Conservation (phyloP, 768 basidiomycete genomes). For the Suillus bovinus region DNA sequence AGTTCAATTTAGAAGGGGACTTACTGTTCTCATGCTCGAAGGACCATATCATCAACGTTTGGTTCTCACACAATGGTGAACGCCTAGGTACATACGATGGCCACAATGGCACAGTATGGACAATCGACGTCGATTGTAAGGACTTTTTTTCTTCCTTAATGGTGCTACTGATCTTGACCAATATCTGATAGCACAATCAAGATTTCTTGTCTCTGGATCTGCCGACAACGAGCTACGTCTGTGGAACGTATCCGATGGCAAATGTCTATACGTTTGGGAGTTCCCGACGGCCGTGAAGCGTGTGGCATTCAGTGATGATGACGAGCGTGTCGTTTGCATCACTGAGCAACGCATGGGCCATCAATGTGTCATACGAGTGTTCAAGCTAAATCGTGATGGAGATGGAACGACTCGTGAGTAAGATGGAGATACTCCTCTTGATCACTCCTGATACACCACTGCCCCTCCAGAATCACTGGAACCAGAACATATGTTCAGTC, state of each 20-base stretch:
- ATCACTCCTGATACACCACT: constrained; percentile 8
- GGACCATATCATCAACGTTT: constrained; percentile 93
- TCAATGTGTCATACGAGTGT: constrained; percentile 90
- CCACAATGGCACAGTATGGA: constrained; percentile 97
- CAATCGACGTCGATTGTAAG: constrained; percentile 93
- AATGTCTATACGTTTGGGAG: constrained; percentile 95
- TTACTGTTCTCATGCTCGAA: constrained; percentile 95
- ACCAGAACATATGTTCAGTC: constrained; percentile 78
- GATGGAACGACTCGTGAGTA: constrained; percentile 82
- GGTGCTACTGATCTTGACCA: not conserved
- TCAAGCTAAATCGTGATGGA: constrained; percentile 78
- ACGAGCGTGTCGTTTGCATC: constrained; percentile 82
- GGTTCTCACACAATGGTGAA: constrained; percentile 98
- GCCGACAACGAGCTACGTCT: constrained; percentile 93
- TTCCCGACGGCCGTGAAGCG: constrained; percentile 98
- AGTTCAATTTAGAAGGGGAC: constrained; percentile 96
- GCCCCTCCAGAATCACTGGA: constrained; percentile 64
- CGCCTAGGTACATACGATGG: constrained; percentile 95
- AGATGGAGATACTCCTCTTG: not conserved
- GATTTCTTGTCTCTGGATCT: constrained; percentile 85
- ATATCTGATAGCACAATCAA: constrained; percentile 67
- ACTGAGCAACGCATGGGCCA: constrained; percentile 97
- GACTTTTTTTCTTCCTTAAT: constrained; percentile 16
- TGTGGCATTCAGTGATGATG: constrained; percentile 88
- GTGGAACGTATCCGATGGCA: constrained; percentile 88